A percentile compares a stretch with the other conserved stretches of the same genome.
phyloP scores from a whole-genome alignment of 805 yeast species.

The Hanseniaspora nectarophila region DNA sequence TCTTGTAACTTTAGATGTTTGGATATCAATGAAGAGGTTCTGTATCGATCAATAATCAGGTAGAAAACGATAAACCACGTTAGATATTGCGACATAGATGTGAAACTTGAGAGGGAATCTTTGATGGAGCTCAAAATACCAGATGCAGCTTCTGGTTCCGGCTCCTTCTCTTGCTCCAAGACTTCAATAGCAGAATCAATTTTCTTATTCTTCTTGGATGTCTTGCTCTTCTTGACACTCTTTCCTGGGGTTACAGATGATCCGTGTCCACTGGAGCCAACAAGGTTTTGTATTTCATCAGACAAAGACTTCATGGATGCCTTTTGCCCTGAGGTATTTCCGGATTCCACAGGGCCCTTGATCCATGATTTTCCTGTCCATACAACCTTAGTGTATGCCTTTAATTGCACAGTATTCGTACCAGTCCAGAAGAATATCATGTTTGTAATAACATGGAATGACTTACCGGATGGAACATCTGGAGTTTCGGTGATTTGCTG shows the following conservation, averaged over 20 bases:
- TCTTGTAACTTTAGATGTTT: not conserved
- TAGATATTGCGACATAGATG: not conserved
- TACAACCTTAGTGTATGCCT: slow-evolving; percentile 45
- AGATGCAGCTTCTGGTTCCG: not conserved
- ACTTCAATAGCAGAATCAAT: not conserved
- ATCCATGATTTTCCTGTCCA: slow-evolving; percentile 73
- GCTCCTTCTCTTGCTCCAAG: not conserved
- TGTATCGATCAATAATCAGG: not conserved
- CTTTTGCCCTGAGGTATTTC: slow-evolving; percentile 64
- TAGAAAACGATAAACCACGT: slow-evolving; percentile 1
- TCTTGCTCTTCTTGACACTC: not conserved
- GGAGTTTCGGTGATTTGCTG: slow-evolving; percentile 51
- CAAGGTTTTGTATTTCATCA: slow-evolving; percentile 26
- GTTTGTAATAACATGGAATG: slow-evolving; percentile 51
- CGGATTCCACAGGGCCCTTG: slow-evolving; percentile 64
- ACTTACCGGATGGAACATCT: slow-evolving; percentile 64
- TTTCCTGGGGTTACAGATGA: not conserved
- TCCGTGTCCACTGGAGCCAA: not conserved
- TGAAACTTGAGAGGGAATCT: not conserved
- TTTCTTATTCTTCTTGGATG: not conserved
- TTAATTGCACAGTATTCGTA: slow-evolving; percentile 36
- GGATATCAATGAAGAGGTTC: not conserved
- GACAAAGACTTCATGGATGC: slow-evolving; percentile 40
- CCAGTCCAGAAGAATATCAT: slow-evolving; percentile 54
- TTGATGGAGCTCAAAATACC: not conserved